Conservation (phyloP, 352 stramenopile genomes). For the Globisporangium cylindrosporum region DNA sequence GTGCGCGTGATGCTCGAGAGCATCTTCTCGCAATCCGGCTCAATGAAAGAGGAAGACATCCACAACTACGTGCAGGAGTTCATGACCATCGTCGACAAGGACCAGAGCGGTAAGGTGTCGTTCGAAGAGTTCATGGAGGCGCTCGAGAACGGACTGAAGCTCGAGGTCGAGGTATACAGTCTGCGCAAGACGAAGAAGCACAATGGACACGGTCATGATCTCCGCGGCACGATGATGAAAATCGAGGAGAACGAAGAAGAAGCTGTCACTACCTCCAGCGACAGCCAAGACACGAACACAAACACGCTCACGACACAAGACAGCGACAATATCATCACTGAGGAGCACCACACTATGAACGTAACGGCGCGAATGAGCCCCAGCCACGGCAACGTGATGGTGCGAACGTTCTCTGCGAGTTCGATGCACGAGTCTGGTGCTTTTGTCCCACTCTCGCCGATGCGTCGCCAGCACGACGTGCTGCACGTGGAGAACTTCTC, state of each 20-base stretch:
- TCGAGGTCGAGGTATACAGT: conserved; percentile 74
- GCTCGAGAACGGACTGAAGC: conserved; percentile 69
- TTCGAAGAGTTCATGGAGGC: conserved; percentile 83
- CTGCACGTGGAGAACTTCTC: conserved; percentile 80
- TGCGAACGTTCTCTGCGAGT: conserved; percentile 1
- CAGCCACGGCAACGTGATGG: neutral
- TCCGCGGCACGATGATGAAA: conserved; percentile 11
- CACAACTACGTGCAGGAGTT: conserved; percentile 69
- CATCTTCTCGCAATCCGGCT: conserved; percentile 73
- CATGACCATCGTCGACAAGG: conserved; percentile 68
- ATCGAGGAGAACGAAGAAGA: conserved; percentile 21
- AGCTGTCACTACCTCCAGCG: no score
- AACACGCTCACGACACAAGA: neutral
- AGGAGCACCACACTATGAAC: conserved; percentile 3
- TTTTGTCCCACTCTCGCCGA: conserved; percentile 38
- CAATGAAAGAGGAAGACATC: conserved; percentile 64
- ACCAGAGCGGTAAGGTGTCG: conserved; percentile 64
- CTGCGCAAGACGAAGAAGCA: conserved; percentile 22
- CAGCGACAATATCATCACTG: neutral
- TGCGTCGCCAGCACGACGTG: conserved; percentile 73
- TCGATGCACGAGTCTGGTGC: neutral
- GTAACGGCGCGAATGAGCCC: neutral
- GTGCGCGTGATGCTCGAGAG: conserved; percentile 70
- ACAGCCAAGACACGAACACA: neutral
- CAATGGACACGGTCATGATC: no score